A percentile compares a stretch with the other conserved stretches of the same genome.
These are phyloP conservation scores for Gossypium raimondii DNA, from an alignment of 345 rosid genomes.

Conservation along the genomic window DNA sequence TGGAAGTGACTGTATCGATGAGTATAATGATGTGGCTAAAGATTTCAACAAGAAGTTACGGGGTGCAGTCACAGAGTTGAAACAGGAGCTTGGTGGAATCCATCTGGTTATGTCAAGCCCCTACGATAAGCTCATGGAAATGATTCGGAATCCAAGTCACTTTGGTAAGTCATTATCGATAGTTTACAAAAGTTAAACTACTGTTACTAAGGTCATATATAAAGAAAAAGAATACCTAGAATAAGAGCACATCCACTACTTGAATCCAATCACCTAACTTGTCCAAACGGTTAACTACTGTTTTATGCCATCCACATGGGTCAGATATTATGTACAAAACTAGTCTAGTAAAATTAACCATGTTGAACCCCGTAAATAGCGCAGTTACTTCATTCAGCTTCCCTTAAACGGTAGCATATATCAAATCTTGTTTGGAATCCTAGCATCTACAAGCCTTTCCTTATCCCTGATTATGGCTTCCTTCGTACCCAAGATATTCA, in stretches of 20 bases:
- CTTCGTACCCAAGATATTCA: too few species aligned
- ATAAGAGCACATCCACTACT: not conserved
- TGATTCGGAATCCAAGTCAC: slow-evolving; percentile 42
- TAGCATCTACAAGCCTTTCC: not conserved
- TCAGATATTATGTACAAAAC: not conserved
- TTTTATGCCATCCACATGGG: not conserved
- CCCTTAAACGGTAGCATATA: not conserved
- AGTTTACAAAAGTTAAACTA: not conserved
- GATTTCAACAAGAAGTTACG: slow-evolving; percentile 52
- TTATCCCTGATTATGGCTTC: not conserved
- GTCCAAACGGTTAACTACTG: not conserved
- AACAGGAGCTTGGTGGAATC: slow-evolving; percentile 45
- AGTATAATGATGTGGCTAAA: slow-evolving; percentile 59
- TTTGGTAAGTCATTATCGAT: slow-evolving; percentile 45
- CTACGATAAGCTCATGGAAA: slow-evolving; percentile 39
- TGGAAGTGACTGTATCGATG: slow-evolving; percentile 42
- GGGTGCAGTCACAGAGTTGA: slow-evolving; percentile 29
- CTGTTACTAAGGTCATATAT: not conserved
- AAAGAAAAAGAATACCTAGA: not conserved
- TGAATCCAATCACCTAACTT: slow-evolving; percentile 2
- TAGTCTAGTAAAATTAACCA: not conserved
- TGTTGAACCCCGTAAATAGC: not conserved
- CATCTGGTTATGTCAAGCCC: slow-evolving; percentile 38
- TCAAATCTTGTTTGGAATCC: not conserved
- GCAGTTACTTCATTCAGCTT: not conserved